Conservation (phyloP, 441 rosid species). For the Populus hybrid region DNA sequence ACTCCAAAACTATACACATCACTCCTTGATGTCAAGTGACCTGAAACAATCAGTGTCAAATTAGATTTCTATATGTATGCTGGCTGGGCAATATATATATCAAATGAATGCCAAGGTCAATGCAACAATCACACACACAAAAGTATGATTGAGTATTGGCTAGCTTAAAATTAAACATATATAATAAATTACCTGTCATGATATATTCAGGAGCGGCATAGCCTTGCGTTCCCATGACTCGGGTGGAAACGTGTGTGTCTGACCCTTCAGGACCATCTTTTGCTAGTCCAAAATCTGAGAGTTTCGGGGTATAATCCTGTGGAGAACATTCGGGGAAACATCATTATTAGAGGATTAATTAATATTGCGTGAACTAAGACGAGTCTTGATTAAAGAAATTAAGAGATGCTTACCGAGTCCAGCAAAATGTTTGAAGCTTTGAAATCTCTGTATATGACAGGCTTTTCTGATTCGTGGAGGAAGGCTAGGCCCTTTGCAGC, state of each 20-base stretch:
- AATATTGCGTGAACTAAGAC: not conserved
- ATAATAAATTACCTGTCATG: conserved; percentile 58
- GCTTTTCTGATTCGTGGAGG: conserved; percentile 72
- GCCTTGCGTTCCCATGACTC: conserved; percentile 90
- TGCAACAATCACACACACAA: too few species aligned
- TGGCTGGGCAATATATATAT: too few species aligned
- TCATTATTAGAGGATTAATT: not conserved
- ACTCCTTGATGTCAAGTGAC: conserved; percentile 78
- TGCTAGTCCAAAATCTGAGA: conserved; percentile 85
- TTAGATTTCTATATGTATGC: not conserved
- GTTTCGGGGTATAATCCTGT: conserved; percentile 62
- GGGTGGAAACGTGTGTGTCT: conserved; percentile 71
- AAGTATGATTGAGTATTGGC: not conserved
- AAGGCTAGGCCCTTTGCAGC: conserved; percentile 84
- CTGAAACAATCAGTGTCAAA: conserved; percentile 30
- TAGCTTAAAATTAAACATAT: not conserved
- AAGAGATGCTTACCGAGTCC: conserved; percentile 51
- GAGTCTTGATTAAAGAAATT: not conserved
- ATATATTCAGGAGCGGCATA: conserved; percentile 86
- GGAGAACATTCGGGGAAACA: not conserved
- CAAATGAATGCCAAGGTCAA: too few species aligned
- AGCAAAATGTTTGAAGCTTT: conserved; percentile 76
- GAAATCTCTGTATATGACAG: conserved; percentile 70
- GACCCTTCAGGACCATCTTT: conserved; percentile 88
- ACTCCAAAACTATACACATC: conserved; percentile 92